Base-by-base conservation (phyloP, 768 basidiomycete genomes). In the Strobilomyces confusus region DNA sequence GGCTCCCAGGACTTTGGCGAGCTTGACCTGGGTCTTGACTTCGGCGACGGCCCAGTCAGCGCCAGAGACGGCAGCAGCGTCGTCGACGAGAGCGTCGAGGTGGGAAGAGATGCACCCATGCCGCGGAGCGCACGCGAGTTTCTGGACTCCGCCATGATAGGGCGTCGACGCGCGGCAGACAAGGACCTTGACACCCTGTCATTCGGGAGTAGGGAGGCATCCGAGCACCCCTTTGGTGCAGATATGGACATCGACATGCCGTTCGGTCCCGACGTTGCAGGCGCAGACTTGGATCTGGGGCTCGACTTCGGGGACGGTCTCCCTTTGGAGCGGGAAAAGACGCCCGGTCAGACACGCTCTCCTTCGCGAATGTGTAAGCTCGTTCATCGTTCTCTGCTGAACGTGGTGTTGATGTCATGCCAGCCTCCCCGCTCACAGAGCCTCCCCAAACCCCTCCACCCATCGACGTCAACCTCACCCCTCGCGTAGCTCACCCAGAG, bases 1-100 rank as follows among this genome's bases (percentile, higher is more conserved):
- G 91, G 89, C 20, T 92, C 92, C 3, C 87, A 91, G 66, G 90
- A 90, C 66, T 89, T 86, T 64, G 70, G 62, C 51, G 85, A 83
- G 37, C 64, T 87, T 26, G 89, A 91, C 65, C 75, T 93, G 26
- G 90, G 86, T 50, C 78, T 92, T 48, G 82, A 86, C 60, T 89
- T 89, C 65, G 91, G 82, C 43, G 87, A 83, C 54, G 80, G 80
- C 41, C 75, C 77, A 12, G 65, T 64, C 33, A 66, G 72, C 50
- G 57, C 57, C 55, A 48, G 46, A 34, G 73, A 69, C n/a, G 75
- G 67, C 50, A 5, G 33, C n/a, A 89, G 88, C 50, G 76, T 90
- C 48, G 40, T 61, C 15, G 72, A 70, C 22, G 77, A 71, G 52
- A 89, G 87, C 52, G 74, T 92, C 26, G 89, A 87, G 55, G 80